A percentile compares a stretch with the other conserved stretches of the same genome.
Conservation (phyloP, 192 early-diverging fungal genomes). For the Coemansia sp. region DNA sequence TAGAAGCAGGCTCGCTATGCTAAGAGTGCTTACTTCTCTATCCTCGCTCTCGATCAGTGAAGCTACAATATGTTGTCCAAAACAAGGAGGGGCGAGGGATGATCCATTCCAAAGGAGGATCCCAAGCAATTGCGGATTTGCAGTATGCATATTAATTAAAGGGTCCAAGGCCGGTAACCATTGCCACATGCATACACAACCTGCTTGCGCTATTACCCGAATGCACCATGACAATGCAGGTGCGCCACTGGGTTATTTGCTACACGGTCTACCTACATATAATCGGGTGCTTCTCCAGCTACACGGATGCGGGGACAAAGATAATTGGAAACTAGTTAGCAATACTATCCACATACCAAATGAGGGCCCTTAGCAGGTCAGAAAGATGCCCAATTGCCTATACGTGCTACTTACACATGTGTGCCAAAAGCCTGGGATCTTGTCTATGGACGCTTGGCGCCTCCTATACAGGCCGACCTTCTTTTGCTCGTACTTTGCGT, state of each 20-base stretch:
- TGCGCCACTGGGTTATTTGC: too few species aligned
- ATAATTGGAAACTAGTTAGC: not conserved
- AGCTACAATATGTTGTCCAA: constrained; percentile 31
- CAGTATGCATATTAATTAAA: constrained; percentile 8
- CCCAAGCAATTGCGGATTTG: constrained; percentile 1
- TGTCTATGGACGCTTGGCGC: constrained; percentile 57
- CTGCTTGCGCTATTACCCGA: not conserved
- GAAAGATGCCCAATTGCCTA: not conserved
- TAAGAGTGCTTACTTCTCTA: constrained; percentile 29
- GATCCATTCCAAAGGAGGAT: constrained; percentile 16
- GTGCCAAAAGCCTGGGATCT: constrained; percentile 63
- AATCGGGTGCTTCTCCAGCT: constrained; percentile 57
- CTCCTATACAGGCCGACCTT: constrained; percentile 57
- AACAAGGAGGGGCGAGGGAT: constrained; percentile 12
- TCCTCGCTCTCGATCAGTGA: constrained; percentile 58
- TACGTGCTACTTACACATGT: constrained; percentile 52
- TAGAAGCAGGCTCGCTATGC: not conserved
- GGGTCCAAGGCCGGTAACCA: not conserved
- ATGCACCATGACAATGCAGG: not conserved
- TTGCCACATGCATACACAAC: not conserved
- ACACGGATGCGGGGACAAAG: constrained; percentile 3
- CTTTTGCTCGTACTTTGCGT: constrained; percentile 56
- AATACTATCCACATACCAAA: not conserved
- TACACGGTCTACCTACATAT: constrained; percentile 53
- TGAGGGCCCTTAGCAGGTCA: too few species aligned